Base-by-base conservation (phyloP, 805 yeast genomes). In the Debaryomyces maramus region DNA sequence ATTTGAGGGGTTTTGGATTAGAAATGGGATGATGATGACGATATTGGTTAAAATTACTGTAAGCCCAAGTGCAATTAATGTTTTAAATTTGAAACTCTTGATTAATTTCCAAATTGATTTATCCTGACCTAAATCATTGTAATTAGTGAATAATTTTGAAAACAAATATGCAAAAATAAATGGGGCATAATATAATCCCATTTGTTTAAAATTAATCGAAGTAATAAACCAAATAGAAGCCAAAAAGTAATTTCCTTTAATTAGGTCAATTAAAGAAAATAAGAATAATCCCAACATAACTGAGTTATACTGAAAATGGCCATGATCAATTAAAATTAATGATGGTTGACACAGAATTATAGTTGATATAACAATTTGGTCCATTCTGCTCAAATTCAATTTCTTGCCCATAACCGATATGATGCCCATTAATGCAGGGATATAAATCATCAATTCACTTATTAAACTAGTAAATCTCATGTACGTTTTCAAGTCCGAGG, bases 261-360 rank as follows among this genome's bases (percentile, higher is more conserved):
- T 56, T 26, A 91, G 67, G 45, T 81, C 82, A 38, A 77, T 78
- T 31, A 93, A 65, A 0, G 95, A 74, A 39, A 80, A 66, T 19
- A 88, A 69, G 4, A 91, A 74, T 13, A 91, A 68, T 0, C 99
- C 99, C 24, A 93, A 75, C 98, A 93, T 91, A 18, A 93, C 95
- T 0, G 89, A 78, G 54, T 93, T 95, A 64, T 81, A 91, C 65
- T 95, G 99, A 66, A 93, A 93, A 64, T 93, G 99, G 5, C 99
- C 99, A 62, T 93, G 97, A 58, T 93, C 99, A 34, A 93, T 81
- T 41, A 93, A 71, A 32, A 86, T 74, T 44, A 91, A 69, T 2
- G 86, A 73, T 0, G 99, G 97, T 60, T 88, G 95, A 57, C 83
- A 80, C 23, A 93, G 59, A n/a, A 93, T 80, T 13, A 89, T 80